Evolutionary conservation across 148 eudicot genomes (phyloP), one percentile per base, ranked within the genome.

Genomic region (Heliamphora exappendiculata): DNA sequence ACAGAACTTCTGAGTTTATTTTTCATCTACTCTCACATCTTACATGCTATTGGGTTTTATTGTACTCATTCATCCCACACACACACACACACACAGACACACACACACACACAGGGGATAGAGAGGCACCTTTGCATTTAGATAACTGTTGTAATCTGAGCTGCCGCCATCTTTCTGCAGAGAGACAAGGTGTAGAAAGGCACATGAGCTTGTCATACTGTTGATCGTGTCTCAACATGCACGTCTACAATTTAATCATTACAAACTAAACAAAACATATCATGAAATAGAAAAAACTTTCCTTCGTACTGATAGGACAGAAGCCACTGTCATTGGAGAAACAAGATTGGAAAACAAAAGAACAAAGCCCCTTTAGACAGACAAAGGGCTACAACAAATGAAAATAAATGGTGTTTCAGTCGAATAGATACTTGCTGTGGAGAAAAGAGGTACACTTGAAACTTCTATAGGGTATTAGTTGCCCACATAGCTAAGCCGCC

Each of bases 81-180:
- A 0, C 67, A 5, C 50, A 7, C 22, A 0, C 37, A 24, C 51
- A 16, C 39, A 42, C 37, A 17, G 51, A 22, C 34, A 24, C 34
- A 67, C 53, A 70, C 39, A 31, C 74, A 7, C 17, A 28, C 39
- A 26, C 22, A 29, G 19, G 67, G n/a, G 34, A 71, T 17, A 67
- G 64, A 47, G 60, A 39, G 16, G 47, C 77, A 92, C 98, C 94
- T 95, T 90, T 39, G 92, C 96, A 75, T 92, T 89, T 50, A 95
- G 87, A 84, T 92, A 95, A 80, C 82, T 91, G 79, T 82, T 89
- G 80, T 88, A 79, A 81, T 95, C 99, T 75, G 80, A 73, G 79
- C 84, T 93, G 66, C 71, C 81, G 55, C 99, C 99, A 84, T 91
- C 93, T 87, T 82, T 88, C 99, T 95, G 94, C 90, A 84, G 59